These are phyloP conservation scores for Myxozyma sirexii DNA, from an alignment of 805 yeast species.

Conservation along the genomic window DNA sequence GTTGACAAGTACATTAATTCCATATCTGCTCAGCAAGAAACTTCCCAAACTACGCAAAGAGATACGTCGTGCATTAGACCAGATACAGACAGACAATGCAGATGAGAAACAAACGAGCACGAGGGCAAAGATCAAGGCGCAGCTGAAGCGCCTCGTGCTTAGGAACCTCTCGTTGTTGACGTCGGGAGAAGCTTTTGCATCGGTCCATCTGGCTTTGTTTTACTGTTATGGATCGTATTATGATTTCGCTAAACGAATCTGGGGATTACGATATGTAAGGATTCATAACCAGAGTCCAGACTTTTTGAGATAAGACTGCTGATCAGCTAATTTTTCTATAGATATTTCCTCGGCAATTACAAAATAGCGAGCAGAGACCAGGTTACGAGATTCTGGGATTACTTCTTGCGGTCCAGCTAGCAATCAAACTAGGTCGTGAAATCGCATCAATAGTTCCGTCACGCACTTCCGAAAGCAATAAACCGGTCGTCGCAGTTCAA, in stretches of 20 bases:
- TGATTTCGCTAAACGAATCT: constrained; percentile 70
- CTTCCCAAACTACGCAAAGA: constrained; percentile 30
- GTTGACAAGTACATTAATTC: constrained; percentile 61
- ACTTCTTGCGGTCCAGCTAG: constrained; percentile 42
- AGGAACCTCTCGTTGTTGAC: constrained; percentile 20
- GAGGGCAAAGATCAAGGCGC: background rate
- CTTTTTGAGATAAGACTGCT: too few relatives aligned
- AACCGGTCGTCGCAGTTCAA: constrained; percentile 19
- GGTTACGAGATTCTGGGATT: constrained; percentile 74
- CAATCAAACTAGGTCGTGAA: constrained; percentile 23
- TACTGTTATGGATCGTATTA: constrained; percentile 84
- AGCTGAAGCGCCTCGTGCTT: constrained; percentile 5
- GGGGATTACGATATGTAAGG: constrained; percentile 76
- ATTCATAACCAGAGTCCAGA: too few relatives aligned
- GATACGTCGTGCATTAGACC: background rate
- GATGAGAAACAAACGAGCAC: background rate
- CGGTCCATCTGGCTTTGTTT: constrained; percentile 76
- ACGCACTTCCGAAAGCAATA: constrained; percentile 3
- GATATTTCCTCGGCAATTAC: constrained; percentile 43
- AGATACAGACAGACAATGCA: background rate
- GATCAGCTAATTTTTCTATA: background rate
- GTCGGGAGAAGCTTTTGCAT: constrained; percentile 50
- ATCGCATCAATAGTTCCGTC: constrained; percentile 2
- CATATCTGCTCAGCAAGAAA: constrained; percentile 49
- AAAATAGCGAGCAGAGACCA: constrained; percentile 44